Percentiles rank a stretch among this genome's conserved stretches.
These are phyloP conservation scores for Hansenula sp. DNA, from an alignment of 1,139 yeast genomes.

Conservation along the genomic window DNA sequence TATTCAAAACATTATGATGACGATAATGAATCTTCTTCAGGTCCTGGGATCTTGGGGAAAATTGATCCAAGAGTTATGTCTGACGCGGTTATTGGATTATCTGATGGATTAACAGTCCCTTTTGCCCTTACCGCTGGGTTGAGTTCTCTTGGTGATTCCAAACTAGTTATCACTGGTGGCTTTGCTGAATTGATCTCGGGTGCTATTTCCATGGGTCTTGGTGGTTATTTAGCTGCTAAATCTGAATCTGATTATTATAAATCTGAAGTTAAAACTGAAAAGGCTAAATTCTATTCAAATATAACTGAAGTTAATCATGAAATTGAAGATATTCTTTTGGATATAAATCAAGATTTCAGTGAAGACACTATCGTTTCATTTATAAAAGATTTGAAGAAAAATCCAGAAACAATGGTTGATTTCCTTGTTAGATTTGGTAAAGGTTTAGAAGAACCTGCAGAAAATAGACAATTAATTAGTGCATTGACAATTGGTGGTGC, in stretches of 20 bases:
- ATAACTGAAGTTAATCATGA: constrained; percentile 62
- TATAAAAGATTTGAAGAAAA: constrained; percentile 63
- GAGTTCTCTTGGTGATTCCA: constrained; percentile 71
- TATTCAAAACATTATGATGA: constrained; percentile 4
- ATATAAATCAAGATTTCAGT: constrained; percentile 50
- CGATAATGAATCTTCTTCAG: constrained; percentile 5
- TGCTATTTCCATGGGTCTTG: constrained; percentile 83
- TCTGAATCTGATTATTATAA: constrained; percentile 72
- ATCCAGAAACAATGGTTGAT: constrained; percentile 68
- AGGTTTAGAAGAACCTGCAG: constrained; percentile 82
- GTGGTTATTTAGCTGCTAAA: constrained; percentile 78
- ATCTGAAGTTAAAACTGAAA: constrained; percentile 69
- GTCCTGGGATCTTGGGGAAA: constrained; percentile 25
- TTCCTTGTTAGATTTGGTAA: constrained; percentile 73
- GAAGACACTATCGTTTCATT: constrained; percentile 64
- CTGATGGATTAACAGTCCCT: constrained; percentile 82
- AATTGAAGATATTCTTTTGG: constrained; percentile 67
- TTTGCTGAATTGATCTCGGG: constrained; percentile 83
- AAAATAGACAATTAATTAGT: constrained; percentile 69
- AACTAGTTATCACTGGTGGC: constrained; percentile 78
- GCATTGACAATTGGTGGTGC: constrained; percentile 76
- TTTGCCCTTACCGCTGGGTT: constrained; percentile 82
- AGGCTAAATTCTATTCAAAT: constrained; percentile 61
- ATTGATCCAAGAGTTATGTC: constrained; percentile 73
- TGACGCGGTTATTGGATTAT: constrained; percentile 72